Evolutionary conservation across 768 basidiomycete genomes (phyloP).

Genomic region (Boletus coccyginus): DNA sequence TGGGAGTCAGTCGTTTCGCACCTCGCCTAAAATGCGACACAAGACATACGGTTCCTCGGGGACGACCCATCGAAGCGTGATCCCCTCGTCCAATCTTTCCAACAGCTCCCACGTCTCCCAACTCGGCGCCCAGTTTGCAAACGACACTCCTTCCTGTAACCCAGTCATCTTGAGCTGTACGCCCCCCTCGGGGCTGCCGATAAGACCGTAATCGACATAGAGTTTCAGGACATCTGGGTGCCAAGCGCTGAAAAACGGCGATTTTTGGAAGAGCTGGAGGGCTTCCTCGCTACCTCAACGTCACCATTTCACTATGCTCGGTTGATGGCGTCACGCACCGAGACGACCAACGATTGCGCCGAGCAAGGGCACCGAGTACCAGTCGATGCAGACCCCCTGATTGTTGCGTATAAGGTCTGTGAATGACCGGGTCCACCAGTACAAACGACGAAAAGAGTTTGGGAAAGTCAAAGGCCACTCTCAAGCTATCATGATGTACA

Average conservation of each 20-base stretch:
- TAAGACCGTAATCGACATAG: constrained; percentile 61
- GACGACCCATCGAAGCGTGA: constrained; percentile 19
- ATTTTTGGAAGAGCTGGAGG: constrained; percentile 41
- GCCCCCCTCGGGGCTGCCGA: constrained; percentile 32
- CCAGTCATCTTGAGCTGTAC: constrained; percentile 64
- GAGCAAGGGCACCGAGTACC: constrained; percentile 24
- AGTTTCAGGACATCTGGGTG: constrained; percentile 55
- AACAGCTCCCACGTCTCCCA: constrained; percentile 29
- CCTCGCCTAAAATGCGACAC: neutral
- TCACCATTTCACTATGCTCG: neutral
- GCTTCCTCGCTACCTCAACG: constrained; percentile 55
- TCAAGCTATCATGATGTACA: constrained; percentile 39
- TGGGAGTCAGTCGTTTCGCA: neutral
- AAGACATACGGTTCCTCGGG: constrained; percentile 5
- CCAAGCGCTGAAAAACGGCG: constrained; percentile 72
- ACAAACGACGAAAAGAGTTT: constrained; percentile 68
- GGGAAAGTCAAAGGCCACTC: constrained; percentile 63
- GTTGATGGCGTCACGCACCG: constrained; percentile 36
- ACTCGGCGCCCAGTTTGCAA: constrained; percentile 41
- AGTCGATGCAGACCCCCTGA: neutral
- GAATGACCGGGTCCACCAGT: constrained; percentile 77
- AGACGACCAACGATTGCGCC: constrained; percentile 53
- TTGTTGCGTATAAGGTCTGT: constrained; percentile 11
- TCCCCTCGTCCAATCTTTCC: constrained; percentile 23
- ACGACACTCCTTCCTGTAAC: constrained; percentile 62